Percentiles rank a stretch among this genome's conserved stretches.
Evolutionary conservation across 2,329 filamentous ascomycete species (phyloP).

Genomic region (Verticillium longisporum): DNA sequence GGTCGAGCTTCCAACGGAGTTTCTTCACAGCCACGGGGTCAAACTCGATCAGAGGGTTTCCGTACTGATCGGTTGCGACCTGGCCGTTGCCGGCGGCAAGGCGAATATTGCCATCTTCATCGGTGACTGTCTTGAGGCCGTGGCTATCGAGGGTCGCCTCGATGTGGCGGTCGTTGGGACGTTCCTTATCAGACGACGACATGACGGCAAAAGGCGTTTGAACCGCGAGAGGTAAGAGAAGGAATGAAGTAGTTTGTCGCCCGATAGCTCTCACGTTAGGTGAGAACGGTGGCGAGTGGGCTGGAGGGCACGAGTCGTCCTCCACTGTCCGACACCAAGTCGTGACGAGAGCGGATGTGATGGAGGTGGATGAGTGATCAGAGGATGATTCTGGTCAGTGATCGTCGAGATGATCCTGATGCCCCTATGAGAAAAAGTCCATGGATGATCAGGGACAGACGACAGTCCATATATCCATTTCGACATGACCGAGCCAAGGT

Average conservation of each 20-base stretch:
- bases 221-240: too few species aligned
- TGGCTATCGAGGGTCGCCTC: slow-evolving; percentile 6
- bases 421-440: background rate
- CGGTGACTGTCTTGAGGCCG: slow-evolving; percentile 5
- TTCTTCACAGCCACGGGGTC: slow-evolving; percentile 50
- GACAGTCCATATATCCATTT: background rate
- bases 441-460: background rate
- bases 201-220: background rate
- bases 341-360: background rate
- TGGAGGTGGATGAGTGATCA: background rate
- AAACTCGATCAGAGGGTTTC: slow-evolving; percentile 42
- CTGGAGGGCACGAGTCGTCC: too few species aligned
- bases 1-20: slow-evolving; percentile 57
- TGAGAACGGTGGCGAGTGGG: too few species aligned
- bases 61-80: slow-evolving; percentile 42
- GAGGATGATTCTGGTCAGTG: background rate
- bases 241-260: background rate
- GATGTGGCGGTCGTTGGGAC: background rate
- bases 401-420: background rate
- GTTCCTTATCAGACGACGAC: slow-evolving; percentile 6
- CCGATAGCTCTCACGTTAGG: too few species aligned
- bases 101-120: slow-evolving; percentile 8
- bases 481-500: background rate
- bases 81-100: slow-evolving; percentile 34
- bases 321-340: too few species aligned